These are phyloP conservation scores for Pichia sp. DNA, from an alignment of 1,139 yeast species.

Conservation along the genomic window DNA sequence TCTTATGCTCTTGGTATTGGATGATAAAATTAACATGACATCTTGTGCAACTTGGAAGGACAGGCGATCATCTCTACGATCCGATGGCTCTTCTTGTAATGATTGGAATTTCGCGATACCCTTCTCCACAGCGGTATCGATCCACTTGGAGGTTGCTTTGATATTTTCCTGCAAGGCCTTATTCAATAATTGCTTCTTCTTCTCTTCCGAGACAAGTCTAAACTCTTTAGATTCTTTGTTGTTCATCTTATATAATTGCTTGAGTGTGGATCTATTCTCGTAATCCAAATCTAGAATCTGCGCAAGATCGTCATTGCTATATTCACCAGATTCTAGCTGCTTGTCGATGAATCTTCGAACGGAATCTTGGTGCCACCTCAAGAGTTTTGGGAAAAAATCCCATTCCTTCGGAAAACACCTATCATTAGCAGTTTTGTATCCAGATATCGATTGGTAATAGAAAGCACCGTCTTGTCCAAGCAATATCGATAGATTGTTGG, in stretches of 20 bases:
- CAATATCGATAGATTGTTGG: conserved; percentile 44
- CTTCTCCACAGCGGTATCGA: conserved; percentile 19
- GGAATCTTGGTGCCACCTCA: conserved; percentile 61
- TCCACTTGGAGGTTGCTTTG: conserved; percentile 22
- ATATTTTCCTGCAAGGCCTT: conserved; percentile 21
- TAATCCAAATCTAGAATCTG: conserved; percentile 59
- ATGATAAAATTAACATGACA: conserved; percentile 20
- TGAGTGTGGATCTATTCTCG: conserved; percentile 48
- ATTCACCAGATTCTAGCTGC: conserved; percentile 14
- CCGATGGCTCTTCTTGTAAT: conserved; percentile 22
- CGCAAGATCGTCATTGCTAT: conserved; percentile 14
- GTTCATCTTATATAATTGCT: conserved; percentile 37
- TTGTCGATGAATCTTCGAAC: conserved; percentile 54
- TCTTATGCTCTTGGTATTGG: conserved; percentile 20
- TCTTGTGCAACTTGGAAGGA: conserved; percentile 25
- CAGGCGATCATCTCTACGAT: conserved; percentile 18
- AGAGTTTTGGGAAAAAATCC: conserved; percentile 60
- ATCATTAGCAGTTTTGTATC: conserved; percentile 52
- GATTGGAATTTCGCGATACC: conserved; percentile 18
- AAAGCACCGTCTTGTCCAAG: conserved; percentile 64
- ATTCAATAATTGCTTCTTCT: conserved; percentile 18
- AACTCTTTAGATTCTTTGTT: conserved; percentile 27
- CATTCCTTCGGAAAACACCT: conserved; percentile 59
- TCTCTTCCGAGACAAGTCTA: conserved; percentile 17
- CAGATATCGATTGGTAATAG: conserved; percentile 72